Evolutionary conservation across 495 filamentous ascomycete genomes (phyloP), one percentile per base, ranked within the genome.

Genomic region (Talaromyces stipitatus): DNA sequence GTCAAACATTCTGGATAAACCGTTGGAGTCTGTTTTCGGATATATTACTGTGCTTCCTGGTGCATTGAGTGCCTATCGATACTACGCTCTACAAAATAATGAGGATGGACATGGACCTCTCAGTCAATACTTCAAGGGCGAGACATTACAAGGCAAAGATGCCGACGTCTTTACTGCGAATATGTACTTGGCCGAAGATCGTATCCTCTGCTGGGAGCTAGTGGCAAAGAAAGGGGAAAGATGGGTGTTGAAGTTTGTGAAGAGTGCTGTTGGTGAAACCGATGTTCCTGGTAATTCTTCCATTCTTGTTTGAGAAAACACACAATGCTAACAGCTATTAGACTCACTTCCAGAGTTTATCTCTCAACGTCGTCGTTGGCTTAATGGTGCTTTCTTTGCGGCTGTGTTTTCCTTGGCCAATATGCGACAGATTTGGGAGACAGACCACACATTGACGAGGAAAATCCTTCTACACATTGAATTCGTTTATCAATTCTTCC

Each of bases 121-220:
- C 46, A 96, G 90, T 66, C 94, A 99, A 71, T 99, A 99, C 70
- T 99, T 99, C 83, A 97, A 97, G 74, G 95, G 95, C 59, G 95
- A 99, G 73, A 97, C 91, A 2, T 69, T 99, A 55, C 92, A 96
- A 66, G 95, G 95, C 10, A 90, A 96, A 63, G 90, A 97, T 67
- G 94, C 95, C 3, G 95, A 97, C 66, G 92, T 99, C 6, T 99
- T 99, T 66, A 97, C 95, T 0, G 95, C 95, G 4, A 99, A 99
- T 64, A 99, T 99, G 95, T 97, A 97, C 64, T 77, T 99, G 46
- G 95, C 95, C 11, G 95, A 99, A 68, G 95, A 99, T 75, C 87
- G 95, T 72, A 99, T 99, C 70, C 79, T 99, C 14, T 99, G 95
- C 72, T 99, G 92, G 92, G 95, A 99, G 81, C 72, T 99, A 54